Conservation (phyloP, 306 rosid species). For the Cucurbita argyrosperma region DNA sequence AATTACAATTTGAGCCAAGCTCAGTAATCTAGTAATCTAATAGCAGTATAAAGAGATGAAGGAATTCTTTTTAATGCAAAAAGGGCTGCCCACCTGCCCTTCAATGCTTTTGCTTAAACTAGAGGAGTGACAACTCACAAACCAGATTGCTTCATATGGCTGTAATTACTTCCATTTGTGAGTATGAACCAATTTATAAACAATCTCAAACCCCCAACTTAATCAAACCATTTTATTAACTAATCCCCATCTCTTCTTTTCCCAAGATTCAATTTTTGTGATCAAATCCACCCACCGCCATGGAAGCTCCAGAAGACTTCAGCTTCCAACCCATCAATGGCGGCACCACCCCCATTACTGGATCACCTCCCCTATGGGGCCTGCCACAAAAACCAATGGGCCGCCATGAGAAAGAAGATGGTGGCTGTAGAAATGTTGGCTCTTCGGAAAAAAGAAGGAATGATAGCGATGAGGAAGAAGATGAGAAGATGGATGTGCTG, state of each 20-base stretch:
- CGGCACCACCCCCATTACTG: not conserved
- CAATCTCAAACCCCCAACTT: not conserved
- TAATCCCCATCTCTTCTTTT: not conserved
- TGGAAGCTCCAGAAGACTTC: not conserved
- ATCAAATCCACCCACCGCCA: not conserved
- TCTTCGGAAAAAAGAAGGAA: not conserved
- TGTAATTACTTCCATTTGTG: not conserved
- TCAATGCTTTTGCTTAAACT: not conserved
- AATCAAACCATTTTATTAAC: not conserved
- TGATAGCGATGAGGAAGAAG: slow-evolving; percentile 11
- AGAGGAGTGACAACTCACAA: not conserved
- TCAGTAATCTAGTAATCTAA: too few relatives aligned
- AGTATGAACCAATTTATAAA: not conserved
- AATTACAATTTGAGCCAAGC: too few relatives aligned
- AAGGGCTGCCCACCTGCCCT: not conserved
- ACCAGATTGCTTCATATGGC: not conserved
- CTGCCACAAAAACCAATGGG: not conserved
- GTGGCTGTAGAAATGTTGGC: not conserved
- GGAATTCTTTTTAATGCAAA: not conserved
- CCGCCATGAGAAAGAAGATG: not conserved
- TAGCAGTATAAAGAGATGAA: too few relatives aligned
- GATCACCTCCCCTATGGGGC: not conserved
- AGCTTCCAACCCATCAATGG: not conserved
- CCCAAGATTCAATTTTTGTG: not conserved
- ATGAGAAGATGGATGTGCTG: slow-evolving; percentile 38